Evolutionary conservation across 2,329 filamentous ascomycete genomes (phyloP).

Genomic region (Fusarium sp.): DNA sequence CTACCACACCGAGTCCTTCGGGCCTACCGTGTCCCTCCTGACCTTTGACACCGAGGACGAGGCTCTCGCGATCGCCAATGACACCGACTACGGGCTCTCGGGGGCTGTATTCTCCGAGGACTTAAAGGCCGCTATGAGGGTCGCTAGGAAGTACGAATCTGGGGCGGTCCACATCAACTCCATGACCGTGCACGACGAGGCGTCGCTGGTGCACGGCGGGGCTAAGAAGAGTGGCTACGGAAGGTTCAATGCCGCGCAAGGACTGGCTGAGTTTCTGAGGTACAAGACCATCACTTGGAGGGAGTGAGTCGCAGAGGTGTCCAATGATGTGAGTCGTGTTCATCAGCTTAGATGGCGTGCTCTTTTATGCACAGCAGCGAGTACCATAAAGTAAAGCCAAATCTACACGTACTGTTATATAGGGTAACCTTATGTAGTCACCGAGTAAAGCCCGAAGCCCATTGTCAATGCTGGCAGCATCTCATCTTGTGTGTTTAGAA

Average conservation of each 20-base stretch:
- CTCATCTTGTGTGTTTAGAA: background rate
- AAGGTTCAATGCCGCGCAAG: conserved; percentile 55
- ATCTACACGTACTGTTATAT: background rate
- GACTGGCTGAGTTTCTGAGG: conserved; percentile 55
- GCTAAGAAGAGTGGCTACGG: conserved; percentile 71
- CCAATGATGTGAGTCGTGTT: background rate
- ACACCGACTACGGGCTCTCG: conserved; percentile 79
- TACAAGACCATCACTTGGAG: background rate
- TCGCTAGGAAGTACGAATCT: conserved; percentile 69
- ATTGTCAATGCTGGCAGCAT: background rate
- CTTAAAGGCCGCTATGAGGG: conserved; percentile 63
- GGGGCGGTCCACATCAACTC: conserved; percentile 74
- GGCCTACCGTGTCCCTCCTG: conserved; percentile 72
- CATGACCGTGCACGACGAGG: conserved; percentile 72
- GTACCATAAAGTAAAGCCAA: background rate
- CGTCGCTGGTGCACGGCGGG: conserved; percentile 70
- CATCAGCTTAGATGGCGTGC: background rate
- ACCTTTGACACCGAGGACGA: conserved; percentile 73
- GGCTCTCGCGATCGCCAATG: conserved; percentile 77
- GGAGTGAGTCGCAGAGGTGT: background rate
- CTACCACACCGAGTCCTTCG: background rate
- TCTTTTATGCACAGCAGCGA: background rate
- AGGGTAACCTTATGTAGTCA: background rate
- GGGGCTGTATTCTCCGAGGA: conserved; percentile 77
- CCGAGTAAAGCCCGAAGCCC: background rate